A percentile compares a stretch with the other conserved stretches of the same genome.
phyloP scores from a whole-genome alignment of 2,329 filamentous ascomycete genomes.

The Trichoderma breve region DNA sequence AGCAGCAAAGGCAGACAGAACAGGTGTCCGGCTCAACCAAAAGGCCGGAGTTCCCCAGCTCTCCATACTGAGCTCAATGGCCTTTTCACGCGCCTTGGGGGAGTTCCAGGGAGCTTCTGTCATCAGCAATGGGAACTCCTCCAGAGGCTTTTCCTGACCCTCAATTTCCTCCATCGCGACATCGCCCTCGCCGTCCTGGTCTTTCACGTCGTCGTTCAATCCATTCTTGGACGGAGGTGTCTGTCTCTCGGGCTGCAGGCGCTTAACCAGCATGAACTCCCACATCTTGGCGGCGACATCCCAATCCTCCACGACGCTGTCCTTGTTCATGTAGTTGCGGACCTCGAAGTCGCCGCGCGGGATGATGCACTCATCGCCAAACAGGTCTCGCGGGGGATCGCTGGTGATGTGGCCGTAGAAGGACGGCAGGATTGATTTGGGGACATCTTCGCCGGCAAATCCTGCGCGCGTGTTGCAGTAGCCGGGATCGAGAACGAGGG shows the following conservation, averaged over 20 bases:
- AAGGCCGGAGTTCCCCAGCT: constrained; percentile 94
- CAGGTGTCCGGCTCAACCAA: constrained; percentile 85
- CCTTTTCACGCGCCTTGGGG: constrained; percentile 84
- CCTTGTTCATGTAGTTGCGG: constrained; percentile 85
- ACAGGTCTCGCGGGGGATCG: constrained; percentile 58
- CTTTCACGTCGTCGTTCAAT: constrained; percentile 65
- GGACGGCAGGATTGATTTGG: constrained; percentile 88
- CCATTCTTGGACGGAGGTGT: constrained; percentile 72
- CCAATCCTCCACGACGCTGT: constrained; percentile 95
- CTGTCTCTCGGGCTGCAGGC: constrained; percentile 74
- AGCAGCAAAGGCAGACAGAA: constrained; percentile 85
- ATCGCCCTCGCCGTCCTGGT: constrained; percentile 61
- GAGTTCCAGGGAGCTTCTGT: constrained; percentile 94
- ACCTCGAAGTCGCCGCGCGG: constrained; percentile 76
- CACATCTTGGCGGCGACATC: constrained; percentile 84
- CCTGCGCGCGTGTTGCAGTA: constrained; percentile 89
- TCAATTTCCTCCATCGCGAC: constrained; percentile 56
- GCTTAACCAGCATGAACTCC: constrained; percentile 88
- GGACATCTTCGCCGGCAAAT: constrained; percentile 95
- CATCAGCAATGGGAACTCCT: constrained; percentile 88
- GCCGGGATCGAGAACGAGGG: constrained; percentile 92
- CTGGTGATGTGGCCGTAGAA: constrained; percentile 69
- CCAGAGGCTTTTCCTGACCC: constrained; percentile 70
- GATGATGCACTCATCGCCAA: constrained; percentile 87
- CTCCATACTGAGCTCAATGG: constrained; percentile 95